phyloP scores from a whole-genome alignment of 192 early-diverging fungal genomes.

The Coemansia sp. region DNA sequence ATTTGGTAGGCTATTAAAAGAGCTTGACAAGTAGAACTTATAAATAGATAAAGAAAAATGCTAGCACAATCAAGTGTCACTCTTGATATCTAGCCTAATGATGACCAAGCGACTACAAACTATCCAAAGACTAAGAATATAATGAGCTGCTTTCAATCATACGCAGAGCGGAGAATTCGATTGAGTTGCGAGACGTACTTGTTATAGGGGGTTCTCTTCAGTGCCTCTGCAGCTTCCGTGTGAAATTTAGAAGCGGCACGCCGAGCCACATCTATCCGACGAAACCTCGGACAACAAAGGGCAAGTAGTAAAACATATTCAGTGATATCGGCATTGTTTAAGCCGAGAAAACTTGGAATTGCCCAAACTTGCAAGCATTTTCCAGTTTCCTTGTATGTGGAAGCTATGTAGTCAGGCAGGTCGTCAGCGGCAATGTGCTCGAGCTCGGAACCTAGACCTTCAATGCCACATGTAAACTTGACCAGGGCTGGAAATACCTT shows the following conservation, averaged over 20 bases:
- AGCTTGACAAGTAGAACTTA: too few species aligned
- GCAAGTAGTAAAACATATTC: neutral
- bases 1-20: too few species aligned
- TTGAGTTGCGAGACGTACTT: neutral
- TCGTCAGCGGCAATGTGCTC: neutral
- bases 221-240: neutral
- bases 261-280: neutral
- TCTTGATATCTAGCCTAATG: too few species aligned
- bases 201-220: neutral
- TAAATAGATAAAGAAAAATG: too few species aligned
- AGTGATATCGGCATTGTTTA: neutral
- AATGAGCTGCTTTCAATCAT: neutral
- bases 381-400: neutral
- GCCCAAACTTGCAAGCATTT: neutral
- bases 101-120: too few species aligned
- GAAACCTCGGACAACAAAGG: neutral
- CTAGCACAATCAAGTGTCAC: too few species aligned
- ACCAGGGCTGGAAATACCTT: neutral
- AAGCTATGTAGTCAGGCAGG: neutral
- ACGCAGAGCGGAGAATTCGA: neutral
- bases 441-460: neutral
- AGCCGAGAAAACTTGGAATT: neutral
- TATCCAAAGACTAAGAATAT: too few species aligned
- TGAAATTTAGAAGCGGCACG: neutral
- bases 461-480: neutral